A percentile compares a stretch with the other conserved stretches of the same genome.
phyloP scores from a whole-genome alignment of 495 filamentous ascomycete species.

The Echria macrotheca region DNA sequence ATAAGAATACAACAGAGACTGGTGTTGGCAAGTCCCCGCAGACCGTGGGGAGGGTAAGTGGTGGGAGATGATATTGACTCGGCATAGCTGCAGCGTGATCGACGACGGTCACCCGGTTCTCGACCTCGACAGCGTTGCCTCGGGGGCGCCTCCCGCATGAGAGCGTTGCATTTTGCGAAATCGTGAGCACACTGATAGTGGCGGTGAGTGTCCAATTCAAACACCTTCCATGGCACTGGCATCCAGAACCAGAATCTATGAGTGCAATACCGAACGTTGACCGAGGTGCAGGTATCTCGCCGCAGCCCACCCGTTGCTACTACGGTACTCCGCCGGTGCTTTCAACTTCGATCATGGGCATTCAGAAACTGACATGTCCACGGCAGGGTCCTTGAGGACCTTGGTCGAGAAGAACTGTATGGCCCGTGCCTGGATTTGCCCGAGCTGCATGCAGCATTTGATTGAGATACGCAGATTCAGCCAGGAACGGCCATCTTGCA shows the following conservation, averaged over 20 bases:
- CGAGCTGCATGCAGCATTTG: conserved; percentile 14
- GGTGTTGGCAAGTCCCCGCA: conserved; percentile 4
- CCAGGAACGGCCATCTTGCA: conserved; percentile 11
- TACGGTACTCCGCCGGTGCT: too few relatives aligned
- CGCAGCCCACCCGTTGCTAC: too few relatives aligned
- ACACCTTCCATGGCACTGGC: too few relatives aligned
- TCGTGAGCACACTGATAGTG: conserved; percentile 10
- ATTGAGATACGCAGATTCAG: conserved; percentile 10
- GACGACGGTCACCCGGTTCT: conserved; percentile 21
- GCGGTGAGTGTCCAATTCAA: conserved; percentile 14
- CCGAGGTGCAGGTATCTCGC: too few relatives aligned
- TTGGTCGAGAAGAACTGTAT: conserved; percentile 7
- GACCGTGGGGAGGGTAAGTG: too few relatives aligned
- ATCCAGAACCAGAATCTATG: too few relatives aligned
- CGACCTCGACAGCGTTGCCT: conserved; percentile 8
- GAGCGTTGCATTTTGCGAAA: conserved; percentile 20
- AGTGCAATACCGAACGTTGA: too few relatives aligned
- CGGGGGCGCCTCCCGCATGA: conserved; percentile 6
- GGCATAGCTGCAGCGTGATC: conserved; percentile 20
- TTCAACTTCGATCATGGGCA: too few relatives aligned
- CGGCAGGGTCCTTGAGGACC: conserved; percentile 14
- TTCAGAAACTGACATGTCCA: too few relatives aligned
- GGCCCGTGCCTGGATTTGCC: conserved; percentile 15
- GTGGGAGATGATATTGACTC: background rate
- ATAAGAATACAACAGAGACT: background rate